Evolutionary conservation across 192 early-diverging fungal genomes (phyloP).

Genomic region (Coemansia sp.): DNA sequence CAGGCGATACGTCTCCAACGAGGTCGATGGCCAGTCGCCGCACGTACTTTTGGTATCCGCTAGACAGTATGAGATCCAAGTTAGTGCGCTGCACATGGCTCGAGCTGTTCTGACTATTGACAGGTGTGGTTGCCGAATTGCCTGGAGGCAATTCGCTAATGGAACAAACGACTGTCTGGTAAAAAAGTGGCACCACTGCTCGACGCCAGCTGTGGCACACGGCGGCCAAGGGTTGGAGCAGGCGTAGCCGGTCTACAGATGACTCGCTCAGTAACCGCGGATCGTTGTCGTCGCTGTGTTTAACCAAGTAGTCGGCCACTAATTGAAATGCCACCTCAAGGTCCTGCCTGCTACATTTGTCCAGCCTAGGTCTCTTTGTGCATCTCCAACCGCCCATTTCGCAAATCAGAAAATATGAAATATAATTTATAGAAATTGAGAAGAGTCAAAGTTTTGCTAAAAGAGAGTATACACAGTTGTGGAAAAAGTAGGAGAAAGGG

Average conservation of each 20-base stretch:
- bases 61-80: conserved; percentile 21
- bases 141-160: conserved; percentile 9
- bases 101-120: neutral
- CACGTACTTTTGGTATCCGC: conserved; percentile 19
- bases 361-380: neutral
- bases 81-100: conserved; percentile 12
- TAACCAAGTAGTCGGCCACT: conserved; percentile 19
- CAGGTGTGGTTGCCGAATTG: neutral
- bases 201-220: conserved; percentile 33
- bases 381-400: neutral
- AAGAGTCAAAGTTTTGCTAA: neutral
- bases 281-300: neutral
- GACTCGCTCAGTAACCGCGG: conserved; percentile 1
- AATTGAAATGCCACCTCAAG: conserved; percentile 13
- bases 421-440: neutral
- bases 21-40: conserved; percentile 26
- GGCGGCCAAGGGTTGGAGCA: conserved; percentile 35
- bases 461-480: neutral
- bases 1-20: conserved; percentile 29
- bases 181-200: conserved; percentile 31
- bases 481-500: neutral
- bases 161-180: conserved; percentile 28
- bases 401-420: neutral
- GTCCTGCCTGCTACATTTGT: neutral
- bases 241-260: conserved; percentile 7